Evolutionary conservation across 192 early-diverging fungal species (phyloP), one percentile per base, ranked within the genome.

Genomic region (Podila epicladia): DNA sequence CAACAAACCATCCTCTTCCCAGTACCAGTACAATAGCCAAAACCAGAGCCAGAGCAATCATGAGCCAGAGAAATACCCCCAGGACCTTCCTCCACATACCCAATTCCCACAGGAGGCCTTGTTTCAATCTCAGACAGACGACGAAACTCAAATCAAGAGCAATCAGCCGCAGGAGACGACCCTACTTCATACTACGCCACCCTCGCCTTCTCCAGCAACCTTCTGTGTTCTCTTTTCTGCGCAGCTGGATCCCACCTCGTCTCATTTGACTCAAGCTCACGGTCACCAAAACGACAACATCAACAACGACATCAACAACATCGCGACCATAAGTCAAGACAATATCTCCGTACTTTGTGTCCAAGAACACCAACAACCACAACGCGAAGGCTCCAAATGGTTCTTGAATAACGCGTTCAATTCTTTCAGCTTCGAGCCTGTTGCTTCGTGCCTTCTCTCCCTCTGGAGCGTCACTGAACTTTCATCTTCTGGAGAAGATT

Each of bases 31-130:
- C 65, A 19, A 11, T 35, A 50, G 49, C 65, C 24, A 24, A 9
- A 55, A 8, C 17, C 53, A 55, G n/a, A 26, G n/a, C 53, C 13
- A 45, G 38, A 41, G 4, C 41, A 45, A 45, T 15, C 41, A 45
- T 15, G 41, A 15, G 1, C 13, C 11, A 45, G 41, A 45, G 41
- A 17, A 12, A 45, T 45, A 45, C 41, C 41, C 41, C 2, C 41
- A 45, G 15, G 41, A 45, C 41, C 13, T 45, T 45, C 41, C 41
- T 45, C 41, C 41, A 45, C 41, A 45, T 45, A 45, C 41, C 41
- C 41, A 45, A 45, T 45, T 45, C 41, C 3, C 41, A 45, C 41
- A 45, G 41, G 41, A 45, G n/a, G 53, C 65, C 65, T 57, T 67
- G 65, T 53, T 67, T 50, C 20, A 24, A 31, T 26, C 48, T 58